phyloP scores from a whole-genome alignment of 2,329 filamentous ascomycete genomes.

The Phaeoacremonium minimum region DNA sequence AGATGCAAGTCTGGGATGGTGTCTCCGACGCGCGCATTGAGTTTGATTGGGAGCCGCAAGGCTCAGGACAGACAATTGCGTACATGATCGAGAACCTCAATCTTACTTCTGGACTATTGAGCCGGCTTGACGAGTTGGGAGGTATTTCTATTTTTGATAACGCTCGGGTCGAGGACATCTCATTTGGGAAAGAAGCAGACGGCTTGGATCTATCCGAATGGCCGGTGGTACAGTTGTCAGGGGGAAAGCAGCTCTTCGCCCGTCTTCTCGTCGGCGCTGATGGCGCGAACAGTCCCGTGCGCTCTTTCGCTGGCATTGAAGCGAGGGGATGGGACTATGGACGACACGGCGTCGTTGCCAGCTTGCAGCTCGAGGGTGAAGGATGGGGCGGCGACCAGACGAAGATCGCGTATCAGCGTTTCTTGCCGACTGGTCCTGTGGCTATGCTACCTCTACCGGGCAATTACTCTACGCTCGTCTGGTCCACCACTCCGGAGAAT shows the following conservation, averaged over 20 bases:
- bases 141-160: conserved; percentile 69
- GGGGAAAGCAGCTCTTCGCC: conserved; percentile 66
- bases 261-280: conserved; percentile 89
- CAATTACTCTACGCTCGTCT: conserved; percentile 80
- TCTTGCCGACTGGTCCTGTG: conserved; percentile 86
- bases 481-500: conserved; percentile 83
- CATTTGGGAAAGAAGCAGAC: conserved; percentile 64
- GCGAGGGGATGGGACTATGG: conserved; percentile 91
- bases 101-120: conserved; percentile 72
- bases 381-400: conserved; percentile 48
- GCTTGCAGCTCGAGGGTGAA: conserved; percentile 65
- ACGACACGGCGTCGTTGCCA: conserved; percentile 87
- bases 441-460: conserved; percentile 88
- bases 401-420: conserved; percentile 90
- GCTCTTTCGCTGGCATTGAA: conserved; percentile 80
- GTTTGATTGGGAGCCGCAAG: conserved; percentile 71
- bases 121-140: conserved; percentile 65
- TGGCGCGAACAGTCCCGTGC: conserved; percentile 89
- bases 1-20: conserved; percentile 99
- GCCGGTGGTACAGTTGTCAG: conserved; percentile 75
- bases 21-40: conserved; percentile 81
- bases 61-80: conserved; percentile 64
- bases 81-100: conserved; percentile 98
- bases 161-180: conserved; percentile 75
- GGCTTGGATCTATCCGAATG: conserved; percentile 77